Evolutionary conservation across 2,329 filamentous ascomycete genomes (phyloP), one percentile per base, ranked within the genome.

Genomic region (Colletotrichum incanum): DNA sequence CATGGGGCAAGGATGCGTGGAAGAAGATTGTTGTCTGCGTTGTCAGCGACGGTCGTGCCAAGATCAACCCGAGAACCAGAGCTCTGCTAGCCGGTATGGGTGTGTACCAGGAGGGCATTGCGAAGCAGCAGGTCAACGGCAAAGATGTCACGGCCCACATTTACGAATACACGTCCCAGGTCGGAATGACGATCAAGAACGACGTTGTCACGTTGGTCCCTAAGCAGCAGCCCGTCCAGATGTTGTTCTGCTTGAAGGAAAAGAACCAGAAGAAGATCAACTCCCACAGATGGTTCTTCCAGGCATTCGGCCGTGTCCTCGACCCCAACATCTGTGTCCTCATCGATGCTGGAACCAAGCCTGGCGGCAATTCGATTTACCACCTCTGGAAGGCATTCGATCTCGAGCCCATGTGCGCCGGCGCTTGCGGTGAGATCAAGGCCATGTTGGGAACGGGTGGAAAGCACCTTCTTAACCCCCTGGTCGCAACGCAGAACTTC

Each of bases 191-290:
- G 78, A 91, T 98, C 80, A 98, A 98, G 86, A 97, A 96, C 76
- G 93, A 93, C 72, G 90, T 98, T 52, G 96, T 98, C 11, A 89
- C 92, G 59, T 87, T 98, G 61, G 94, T 96, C 74, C 92, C 93
- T 58, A 94, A 95, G 79, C 93, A 93, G 73, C 95, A 96, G 74
- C 96, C 96, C 0, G 94, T 99, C 2, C 96, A 99, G 84, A 93
- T 99, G 86, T 90, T 99, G 5, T 99, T 99, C 86, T 99, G 96
- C 82, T 84, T 99, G 73, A 99, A 99, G 86, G 96, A 99, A 81
- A 98, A 98, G 90, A 99, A 99, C 81, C 95, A 98, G 85, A 99
- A 99, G 87, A 99, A 99, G 88, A 99, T 99, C 89, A 99, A 99
- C 81, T 98, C 96, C 0, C 96, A 99, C 82, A 89, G 96, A 81